phyloP scores from a whole-genome alignment of 2,329 filamentous ascomycete species.

The Fusarium musae region DNA sequence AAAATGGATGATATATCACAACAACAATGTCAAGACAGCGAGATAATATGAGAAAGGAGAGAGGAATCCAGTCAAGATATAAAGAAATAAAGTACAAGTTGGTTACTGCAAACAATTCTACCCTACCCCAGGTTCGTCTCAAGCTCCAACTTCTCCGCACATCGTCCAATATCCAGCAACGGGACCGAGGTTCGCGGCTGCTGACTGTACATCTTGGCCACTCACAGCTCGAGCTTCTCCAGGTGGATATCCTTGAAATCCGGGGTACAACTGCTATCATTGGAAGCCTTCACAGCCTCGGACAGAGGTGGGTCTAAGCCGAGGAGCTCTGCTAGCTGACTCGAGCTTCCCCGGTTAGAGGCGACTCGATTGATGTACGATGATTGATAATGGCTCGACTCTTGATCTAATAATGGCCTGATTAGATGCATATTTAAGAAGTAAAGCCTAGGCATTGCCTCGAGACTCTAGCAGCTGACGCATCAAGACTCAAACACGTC shows the following conservation, averaged over 20 bases:
- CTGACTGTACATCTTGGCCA: conserved; percentile 24
- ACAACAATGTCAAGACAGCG: not conserved
- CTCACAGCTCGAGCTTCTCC: conserved; percentile 12
- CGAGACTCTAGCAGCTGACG: not conserved
- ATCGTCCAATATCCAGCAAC: conserved; percentile 34
- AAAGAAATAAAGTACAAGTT: conserved; percentile 12
- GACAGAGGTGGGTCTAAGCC: conserved; percentile 28
- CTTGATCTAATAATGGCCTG: not conserved
- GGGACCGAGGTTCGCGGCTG: conserved; percentile 42
- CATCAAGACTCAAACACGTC: not conserved
- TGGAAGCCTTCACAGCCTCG: conserved; percentile 36
- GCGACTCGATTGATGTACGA: not conserved
- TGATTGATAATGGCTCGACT: not conserved
- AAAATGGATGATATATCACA: not conserved
- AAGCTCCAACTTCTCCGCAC: conserved; percentile 44
- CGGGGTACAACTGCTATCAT: conserved; percentile 37
- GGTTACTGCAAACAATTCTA: conserved; percentile 13
- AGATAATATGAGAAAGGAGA: not conserved
- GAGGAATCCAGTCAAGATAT: conserved; percentile 6
- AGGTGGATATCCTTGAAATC: conserved; percentile 36
- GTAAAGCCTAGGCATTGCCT: not conserved
- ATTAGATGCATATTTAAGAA: not conserved
- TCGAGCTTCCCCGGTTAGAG: conserved; percentile 15
- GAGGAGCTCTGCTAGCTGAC: conserved; percentile 20
- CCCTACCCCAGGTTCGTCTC: conserved; percentile 33